These are phyloP conservation scores for Pisolithus tinctorius DNA, from an alignment of 768 basidiomycete genomes.

Conservation along the genomic window DNA sequence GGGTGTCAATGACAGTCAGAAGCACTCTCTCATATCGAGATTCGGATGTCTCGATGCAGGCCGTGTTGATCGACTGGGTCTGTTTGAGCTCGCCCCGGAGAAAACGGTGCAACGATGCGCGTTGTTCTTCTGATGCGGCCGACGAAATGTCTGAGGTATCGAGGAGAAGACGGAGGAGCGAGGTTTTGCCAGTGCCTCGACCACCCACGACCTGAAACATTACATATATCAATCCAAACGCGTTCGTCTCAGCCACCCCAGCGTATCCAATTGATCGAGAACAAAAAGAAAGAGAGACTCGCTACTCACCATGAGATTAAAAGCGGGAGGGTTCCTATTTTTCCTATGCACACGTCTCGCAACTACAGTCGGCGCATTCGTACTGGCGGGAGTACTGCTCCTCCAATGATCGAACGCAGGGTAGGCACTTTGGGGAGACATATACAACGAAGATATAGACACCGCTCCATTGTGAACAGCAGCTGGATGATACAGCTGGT, in stretches of 20 bases:
- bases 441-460: constrained; percentile 67
- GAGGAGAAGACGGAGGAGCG: constrained; percentile 69
- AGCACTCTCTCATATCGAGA: constrained; percentile 73
- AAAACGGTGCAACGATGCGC: constrained; percentile 56
- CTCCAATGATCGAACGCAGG: constrained; percentile 57
- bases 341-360: constrained; percentile 56
- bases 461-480: constrained; percentile 32
- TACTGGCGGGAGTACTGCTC: constrained; percentile 25
- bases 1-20: constrained; percentile 81
- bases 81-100: constrained; percentile 52
- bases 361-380: constrained; percentile 25
- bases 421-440: constrained; percentile 44
- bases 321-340: constrained; percentile 62
- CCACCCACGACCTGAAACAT: constrained; percentile 65
- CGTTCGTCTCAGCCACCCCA: constrained; percentile 1
- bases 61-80: constrained; percentile 59
- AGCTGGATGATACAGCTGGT: too few species aligned
- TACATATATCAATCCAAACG: not conserved
- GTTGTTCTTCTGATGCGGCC: constrained; percentile 68
- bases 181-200: constrained; percentile 81
- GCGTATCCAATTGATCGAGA: not conserved
- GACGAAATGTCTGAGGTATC: constrained; percentile 83
- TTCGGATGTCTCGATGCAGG: constrained; percentile 77
- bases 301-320: constrained; percentile 73
- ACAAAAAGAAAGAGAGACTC: not conserved